Base-by-base conservation (phyloP, 2,329 filamentous ascomycete genomes). In the Clonostachys solani region DNA sequence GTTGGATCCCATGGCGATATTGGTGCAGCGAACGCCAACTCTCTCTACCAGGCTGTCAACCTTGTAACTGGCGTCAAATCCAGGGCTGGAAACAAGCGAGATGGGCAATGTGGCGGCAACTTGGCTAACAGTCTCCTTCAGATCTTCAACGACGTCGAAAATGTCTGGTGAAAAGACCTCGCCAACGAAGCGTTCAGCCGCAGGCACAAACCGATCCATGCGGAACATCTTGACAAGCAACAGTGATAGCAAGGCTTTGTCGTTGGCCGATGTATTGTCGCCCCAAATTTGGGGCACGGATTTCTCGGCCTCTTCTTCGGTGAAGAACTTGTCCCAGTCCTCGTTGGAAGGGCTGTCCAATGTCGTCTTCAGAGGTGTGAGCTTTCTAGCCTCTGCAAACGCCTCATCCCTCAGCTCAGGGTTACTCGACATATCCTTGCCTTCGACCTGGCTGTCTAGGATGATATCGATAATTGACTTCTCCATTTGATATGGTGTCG, bases 1-100 rank as follows among this genome's bases (percentile, higher is more conserved):
- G 60, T 95, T 95, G 42, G 94, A 97, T 61, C 94, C 94, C 94
- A 99, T 99, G 58, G 95, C 95, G 61, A 99, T 96, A 66, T 96
- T 96, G 49, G 91, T 92, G 71, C 94, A 99, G 47, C 81, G 84
- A 45, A 89, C 85, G 49, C 83, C 81, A 65, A 83, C 85, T 55
- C 89, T 82, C 67, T 96, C 89, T 33, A 97, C 95, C 46, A 99
- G 77, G 51, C 86, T 90, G 66, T 99, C 94, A 50, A 99, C 94
- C 75, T 99, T 99, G 83, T 97, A 99, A 64, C 90, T 96, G 46
- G 95, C 95, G 67, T 99, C 94, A 64, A 99, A 99, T 36, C 94
- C 94, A 50, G 92, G 91, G 60, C 87, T 96, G 6, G 94, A 99
- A 59, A 92, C 92, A 35, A 99, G 80, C 5, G 94, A 87, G 55